These are phyloP conservation scores for Takakia lepidozioides DNA, from an alignment of 225 moss, liverwort and hornwort species.

Conservation along the genomic window DNA sequence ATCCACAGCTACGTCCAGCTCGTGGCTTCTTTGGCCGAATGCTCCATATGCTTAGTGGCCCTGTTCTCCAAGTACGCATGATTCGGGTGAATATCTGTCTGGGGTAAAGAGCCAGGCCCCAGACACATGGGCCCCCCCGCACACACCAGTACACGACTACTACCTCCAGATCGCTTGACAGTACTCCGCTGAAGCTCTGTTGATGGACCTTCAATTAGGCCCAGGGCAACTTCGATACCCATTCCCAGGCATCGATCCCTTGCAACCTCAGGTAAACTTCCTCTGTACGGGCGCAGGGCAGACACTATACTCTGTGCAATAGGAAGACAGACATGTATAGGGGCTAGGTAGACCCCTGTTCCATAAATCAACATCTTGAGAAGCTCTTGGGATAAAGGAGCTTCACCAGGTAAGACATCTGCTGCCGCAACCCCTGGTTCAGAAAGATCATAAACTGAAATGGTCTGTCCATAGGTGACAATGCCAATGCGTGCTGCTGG, in stretches of 20 bases:
- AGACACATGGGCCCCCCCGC: conserved; percentile 85
- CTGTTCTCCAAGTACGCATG: conserved; percentile 89
- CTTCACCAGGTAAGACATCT: conserved; percentile 86
- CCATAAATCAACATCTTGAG: conserved; percentile 97
- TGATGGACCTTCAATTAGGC: conserved; percentile 88
- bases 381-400: conserved; percentile 65
- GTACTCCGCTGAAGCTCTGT: conserved; percentile 71
- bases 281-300: conserved; percentile 81
- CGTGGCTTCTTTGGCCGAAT: conserved; percentile 77
- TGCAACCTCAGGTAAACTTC: conserved; percentile 57
- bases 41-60: conserved; percentile 82
- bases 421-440: conserved; percentile 78
- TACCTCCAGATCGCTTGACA: conserved; percentile 86
- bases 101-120: conserved; percentile 75
- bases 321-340: conserved; percentile 76
- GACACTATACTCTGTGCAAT: conserved; percentile 83
- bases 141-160: conserved; percentile 86
- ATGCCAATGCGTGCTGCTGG: conserved; percentile 80
- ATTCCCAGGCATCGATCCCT: conserved; percentile 91
- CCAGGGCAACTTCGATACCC: conserved; percentile 77
- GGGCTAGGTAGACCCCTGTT: conserved; percentile 95
- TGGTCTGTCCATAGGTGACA: conserved; percentile 73
- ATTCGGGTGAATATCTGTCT: conserved; percentile 64
- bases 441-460: conserved; percentile 86
- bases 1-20: conserved; percentile 81